Base-by-base conservation (phyloP, 2,329 filamentous ascomycete genomes). In the Arthrobotrys musiformis region DNA sequence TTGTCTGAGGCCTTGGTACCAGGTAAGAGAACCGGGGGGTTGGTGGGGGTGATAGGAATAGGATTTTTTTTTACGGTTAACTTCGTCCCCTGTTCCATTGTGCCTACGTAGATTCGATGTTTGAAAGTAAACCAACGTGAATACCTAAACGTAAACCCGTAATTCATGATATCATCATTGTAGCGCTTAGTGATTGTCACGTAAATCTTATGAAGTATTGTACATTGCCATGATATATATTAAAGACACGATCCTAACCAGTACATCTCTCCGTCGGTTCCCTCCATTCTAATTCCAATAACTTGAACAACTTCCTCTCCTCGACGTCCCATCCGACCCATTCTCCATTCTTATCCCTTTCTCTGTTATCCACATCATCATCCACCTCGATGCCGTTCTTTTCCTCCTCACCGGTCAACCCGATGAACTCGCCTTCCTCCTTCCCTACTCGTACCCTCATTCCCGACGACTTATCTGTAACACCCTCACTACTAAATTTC, bases 401-500 rank as follows among this genome's bases (percentile, higher is more conserved):
- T 8, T 89, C 89, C 60, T 82, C 79, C 79, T 87, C 84, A 1
- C 84, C 79, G 13, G 82, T 83, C 35, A 82, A 81, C 67, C 79
- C 79, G 63, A 81, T 81, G 22, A 81, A 79, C 66, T 80, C 76
- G 56, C 68, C 79, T 24, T 70, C 75, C 58, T 79, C 79, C 48
- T 81, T 84, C 22, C 82, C 81, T 0, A 82, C 81, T 66, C 81
- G 87, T 82, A 94, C 88, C 85, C 90, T 90, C 2, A 84, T 84
- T 1, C 92, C 92, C 66, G 90, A 89, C 7, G 81, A 83, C 7
- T 90, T 86, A 81, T 89, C 89, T 50, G 93, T 87, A 9, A 97
- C 88, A 0, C 95, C 95, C 81, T 92, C 96, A 79, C 92, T 95
- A 82, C 97, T 94, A 82, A 98, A 98, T 83, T 95, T 97, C 86